These are phyloP conservation scores for Neoarthrinium moseri DNA, from an alignment of 2,329 filamentous ascomycete genomes.

Conservation along the genomic window DNA sequence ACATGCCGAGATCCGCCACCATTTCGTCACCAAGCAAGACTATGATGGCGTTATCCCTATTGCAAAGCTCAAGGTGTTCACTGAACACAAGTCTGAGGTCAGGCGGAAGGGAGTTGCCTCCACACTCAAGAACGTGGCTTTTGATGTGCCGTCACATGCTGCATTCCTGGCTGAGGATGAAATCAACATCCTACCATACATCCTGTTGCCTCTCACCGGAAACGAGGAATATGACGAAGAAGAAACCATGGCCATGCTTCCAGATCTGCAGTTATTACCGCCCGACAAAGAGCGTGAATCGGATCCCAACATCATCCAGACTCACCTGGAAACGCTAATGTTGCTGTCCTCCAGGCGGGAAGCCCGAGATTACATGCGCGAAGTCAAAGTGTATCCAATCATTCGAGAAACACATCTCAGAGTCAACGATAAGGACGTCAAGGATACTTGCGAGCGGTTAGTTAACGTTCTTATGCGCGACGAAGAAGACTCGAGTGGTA, in stretches of 20 bases:
- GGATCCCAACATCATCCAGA: constrained; percentile 74
- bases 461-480: constrained; percentile 88
- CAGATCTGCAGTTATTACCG: constrained; percentile 84
- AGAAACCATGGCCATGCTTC: constrained; percentile 81
- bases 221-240: constrained; percentile 86
- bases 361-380: constrained; percentile 72
- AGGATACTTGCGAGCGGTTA: constrained; percentile 81
- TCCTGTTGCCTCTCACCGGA: constrained; percentile 84
- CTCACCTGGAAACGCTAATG: constrained; percentile 85
- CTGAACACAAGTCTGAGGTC: constrained; percentile 80
- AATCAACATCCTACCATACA: constrained; percentile 82
- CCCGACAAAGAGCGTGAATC: constrained; percentile 85
- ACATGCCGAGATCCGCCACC: constrained; percentile 69
- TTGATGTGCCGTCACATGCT: constrained; percentile 73
- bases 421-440: constrained; percentile 75
- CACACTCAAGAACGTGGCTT: constrained; percentile 91
- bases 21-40: constrained; percentile 70
- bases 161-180: constrained; percentile 68
- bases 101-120: constrained; percentile 92
- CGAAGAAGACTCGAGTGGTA: constrained; percentile 53
- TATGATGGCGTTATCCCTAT: constrained; percentile 87
- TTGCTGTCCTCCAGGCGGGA: constrained; percentile 76
- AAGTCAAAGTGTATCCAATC: constrained; percentile 83
- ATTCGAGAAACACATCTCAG: constrained; percentile 81
- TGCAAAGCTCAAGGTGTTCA: constrained; percentile 91